phyloP scores from a whole-genome alignment of 1,284 basidiomycete genomes.

The Microbotryum saponariae region DNA sequence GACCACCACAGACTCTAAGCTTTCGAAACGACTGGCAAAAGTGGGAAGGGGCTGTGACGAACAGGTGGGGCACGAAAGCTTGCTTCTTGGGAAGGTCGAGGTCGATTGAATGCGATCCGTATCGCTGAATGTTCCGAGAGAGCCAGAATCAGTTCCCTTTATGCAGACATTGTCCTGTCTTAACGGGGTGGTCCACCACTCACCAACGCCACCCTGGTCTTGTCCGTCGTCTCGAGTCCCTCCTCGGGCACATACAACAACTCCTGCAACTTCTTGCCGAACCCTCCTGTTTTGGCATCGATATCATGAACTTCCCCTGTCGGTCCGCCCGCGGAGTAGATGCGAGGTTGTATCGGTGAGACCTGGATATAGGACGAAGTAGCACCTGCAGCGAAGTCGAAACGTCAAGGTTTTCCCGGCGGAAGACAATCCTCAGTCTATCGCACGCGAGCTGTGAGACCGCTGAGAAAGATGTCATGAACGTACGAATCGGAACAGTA shows the following conservation, averaged over 20 bases:
- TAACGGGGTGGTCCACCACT: not conserved
- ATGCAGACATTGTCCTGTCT: not conserved
- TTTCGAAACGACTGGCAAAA: not conserved
- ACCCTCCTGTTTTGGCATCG: constrained; percentile 22
- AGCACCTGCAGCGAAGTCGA: constrained; percentile 18
- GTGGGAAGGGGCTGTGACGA: constrained; percentile 5
- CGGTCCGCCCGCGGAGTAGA: constrained; percentile 44
- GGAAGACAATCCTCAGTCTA: constrained; percentile 1
- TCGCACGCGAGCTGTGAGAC: not conserved
- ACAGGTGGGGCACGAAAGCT: constrained; percentile 40
- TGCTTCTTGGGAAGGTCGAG: constrained; percentile 19
- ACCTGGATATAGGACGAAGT: constrained; percentile 37
- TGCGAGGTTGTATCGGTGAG: constrained; percentile 29
- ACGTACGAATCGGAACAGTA: constrained; percentile 35
- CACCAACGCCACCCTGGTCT: constrained; percentile 34
- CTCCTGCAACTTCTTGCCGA: constrained; percentile 32
- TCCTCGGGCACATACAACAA: constrained; percentile 29
- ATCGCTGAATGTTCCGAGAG: constrained; percentile 14
- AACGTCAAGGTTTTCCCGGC: not conserved
- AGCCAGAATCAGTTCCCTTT: not conserved
- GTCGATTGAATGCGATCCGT: constrained; percentile 35
- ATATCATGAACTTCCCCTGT: constrained; percentile 37
- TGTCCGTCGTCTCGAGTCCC: constrained; percentile 31
- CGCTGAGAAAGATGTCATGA: not conserved
- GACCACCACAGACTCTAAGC: not conserved